Evolutionary conservation across 1,139 yeast species (phyloP).

Genomic region (Suhomyces chickasaworum): DNA sequence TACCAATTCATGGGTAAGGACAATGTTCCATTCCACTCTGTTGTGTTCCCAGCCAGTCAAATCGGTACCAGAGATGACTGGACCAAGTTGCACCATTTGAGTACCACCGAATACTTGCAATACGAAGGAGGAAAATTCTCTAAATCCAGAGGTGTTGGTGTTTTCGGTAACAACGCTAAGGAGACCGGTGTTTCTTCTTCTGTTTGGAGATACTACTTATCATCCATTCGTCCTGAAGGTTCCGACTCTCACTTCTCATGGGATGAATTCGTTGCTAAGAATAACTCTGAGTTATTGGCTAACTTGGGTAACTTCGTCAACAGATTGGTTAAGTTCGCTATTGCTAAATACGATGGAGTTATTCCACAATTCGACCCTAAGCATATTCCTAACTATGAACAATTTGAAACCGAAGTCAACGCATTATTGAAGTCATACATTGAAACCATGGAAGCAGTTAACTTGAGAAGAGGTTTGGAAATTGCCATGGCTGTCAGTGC

Average conservation of each 20-base stretch:
- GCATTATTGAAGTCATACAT: constrained; percentile 60
- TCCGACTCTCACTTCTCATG: constrained; percentile 97
- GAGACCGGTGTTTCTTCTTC: constrained; percentile 89
- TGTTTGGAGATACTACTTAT: constrained; percentile 96
- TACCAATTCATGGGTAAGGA: constrained; percentile 99
- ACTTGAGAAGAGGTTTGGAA: constrained; percentile 86
- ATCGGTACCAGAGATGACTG: constrained; percentile 86
- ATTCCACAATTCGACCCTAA: constrained; percentile 62
- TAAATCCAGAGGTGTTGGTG: constrained; percentile 95
- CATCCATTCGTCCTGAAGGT: constrained; percentile 91
- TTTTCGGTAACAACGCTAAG: constrained; percentile 95
- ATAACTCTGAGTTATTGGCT: constrained; percentile 89
- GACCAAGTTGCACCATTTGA: constrained; percentile 89
- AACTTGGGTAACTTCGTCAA: constrained; percentile 96
- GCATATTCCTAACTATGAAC: constrained; percentile 51
- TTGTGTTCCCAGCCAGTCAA: constrained; percentile 91
- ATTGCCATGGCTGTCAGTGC: constrained; percentile 88
- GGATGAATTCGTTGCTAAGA: constrained; percentile 92
- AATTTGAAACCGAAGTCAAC: constrained; percentile 61
- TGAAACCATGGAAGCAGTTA: constrained; percentile 74
- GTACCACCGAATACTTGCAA: constrained; percentile 94
- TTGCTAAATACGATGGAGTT: constrained; percentile 90
- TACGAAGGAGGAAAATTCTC: constrained; percentile 98
- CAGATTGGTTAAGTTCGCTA: constrained; percentile 86
- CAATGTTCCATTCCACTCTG: constrained; percentile 97